Percentiles rank a stretch among this genome's conserved stretches.
phyloP scores from a whole-genome alignment of 2,329 filamentous ascomycete genomes.

The Monosporascus sp. region DNA sequence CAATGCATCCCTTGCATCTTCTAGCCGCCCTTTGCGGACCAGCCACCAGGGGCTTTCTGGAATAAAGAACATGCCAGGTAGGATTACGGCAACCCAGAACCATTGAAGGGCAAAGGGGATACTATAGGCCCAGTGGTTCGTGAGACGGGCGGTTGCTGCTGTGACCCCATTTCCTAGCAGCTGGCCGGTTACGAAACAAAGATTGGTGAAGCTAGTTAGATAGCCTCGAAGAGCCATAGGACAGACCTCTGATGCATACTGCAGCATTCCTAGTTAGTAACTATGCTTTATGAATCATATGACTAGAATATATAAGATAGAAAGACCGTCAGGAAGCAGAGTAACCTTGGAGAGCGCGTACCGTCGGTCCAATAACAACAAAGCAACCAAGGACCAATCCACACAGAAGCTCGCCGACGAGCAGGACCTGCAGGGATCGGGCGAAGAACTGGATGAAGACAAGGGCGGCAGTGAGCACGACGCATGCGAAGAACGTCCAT shows the following conservation, averaged over 20 bases:
- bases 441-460: conserved; percentile 62
- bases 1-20: conserved; percentile 36
- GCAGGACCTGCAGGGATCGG: conserved; percentile 45
- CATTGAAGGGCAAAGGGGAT: conserved; percentile 45
- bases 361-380: conserved; percentile 49
- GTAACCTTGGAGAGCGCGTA: no score
- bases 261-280: no score
- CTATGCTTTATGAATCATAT: no score
- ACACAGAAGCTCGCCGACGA: conserved; percentile 56
- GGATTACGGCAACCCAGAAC: conserved; percentile 42
- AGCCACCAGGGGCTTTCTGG: conserved; percentile 48
- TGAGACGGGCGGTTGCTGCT: conserved; percentile 33
- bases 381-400: conserved; percentile 58
- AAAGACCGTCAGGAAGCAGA: no score
- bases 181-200: conserved; percentile 59
- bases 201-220: conserved; percentile 54
- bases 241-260: conserved; percentile 55
- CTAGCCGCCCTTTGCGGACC: conserved; percentile 34
- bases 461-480: conserved; percentile 41
- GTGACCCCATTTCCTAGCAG: conserved; percentile 47
- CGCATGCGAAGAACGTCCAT: conserved; percentile 38
- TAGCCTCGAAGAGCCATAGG: conserved; percentile 52
- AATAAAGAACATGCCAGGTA: conserved; percentile 40
- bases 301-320: no score
- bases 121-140: conserved; percentile 43